A percentile compares a stretch with the other conserved stretches of the same genome.
phyloP scores from a whole-genome alignment of 768 basidiomycete species.

The Tylopilus rubrobrunneus region DNA sequence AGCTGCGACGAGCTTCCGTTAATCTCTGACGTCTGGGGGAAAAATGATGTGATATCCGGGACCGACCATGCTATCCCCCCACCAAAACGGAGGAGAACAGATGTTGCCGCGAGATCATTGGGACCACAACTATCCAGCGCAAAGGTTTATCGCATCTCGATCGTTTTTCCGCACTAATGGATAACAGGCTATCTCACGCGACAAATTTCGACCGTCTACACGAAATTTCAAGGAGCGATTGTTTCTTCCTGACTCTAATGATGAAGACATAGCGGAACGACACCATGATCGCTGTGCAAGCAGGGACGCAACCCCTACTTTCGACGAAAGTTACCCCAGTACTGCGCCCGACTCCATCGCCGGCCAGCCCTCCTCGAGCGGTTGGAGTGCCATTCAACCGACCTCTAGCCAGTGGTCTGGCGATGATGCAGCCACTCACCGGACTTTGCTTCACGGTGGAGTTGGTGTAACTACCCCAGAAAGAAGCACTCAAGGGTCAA shows the following conservation, averaged over 20 bases:
- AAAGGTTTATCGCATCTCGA: constrained; percentile 15
- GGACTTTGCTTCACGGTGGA: neutral
- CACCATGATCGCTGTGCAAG: neutral
- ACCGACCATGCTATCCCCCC: constrained; percentile 27
- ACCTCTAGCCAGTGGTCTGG: constrained; percentile 5
- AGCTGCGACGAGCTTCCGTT: constrained; percentile 36
- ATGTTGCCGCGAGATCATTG: neutral
- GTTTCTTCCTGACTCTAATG: constrained; percentile 17
- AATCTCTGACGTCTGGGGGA: constrained; percentile 30
- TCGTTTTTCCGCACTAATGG: constrained; percentile 9
- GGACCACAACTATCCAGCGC: neutral
- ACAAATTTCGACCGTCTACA: neutral
- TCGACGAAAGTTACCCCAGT: constrained; percentile 32
- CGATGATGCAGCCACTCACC: constrained; percentile 8
- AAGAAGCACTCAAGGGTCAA: neutral
- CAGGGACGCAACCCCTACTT: constrained; percentile 4
- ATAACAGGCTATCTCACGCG: constrained; percentile 1
- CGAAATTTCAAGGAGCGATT: constrained; percentile 6
- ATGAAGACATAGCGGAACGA: constrained; percentile 8
- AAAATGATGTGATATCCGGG: constrained; percentile 30
- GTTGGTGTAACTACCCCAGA: neutral
- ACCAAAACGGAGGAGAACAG: constrained; percentile 18
- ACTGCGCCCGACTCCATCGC: constrained; percentile 14
- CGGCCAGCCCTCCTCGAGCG: neutral
- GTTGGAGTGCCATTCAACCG: constrained; percentile 1